Evolutionary conservation across 768 basidiomycete genomes (phyloP), one percentile per base, ranked within the genome.

Genomic region (Gautieria morchelliformis): DNA sequence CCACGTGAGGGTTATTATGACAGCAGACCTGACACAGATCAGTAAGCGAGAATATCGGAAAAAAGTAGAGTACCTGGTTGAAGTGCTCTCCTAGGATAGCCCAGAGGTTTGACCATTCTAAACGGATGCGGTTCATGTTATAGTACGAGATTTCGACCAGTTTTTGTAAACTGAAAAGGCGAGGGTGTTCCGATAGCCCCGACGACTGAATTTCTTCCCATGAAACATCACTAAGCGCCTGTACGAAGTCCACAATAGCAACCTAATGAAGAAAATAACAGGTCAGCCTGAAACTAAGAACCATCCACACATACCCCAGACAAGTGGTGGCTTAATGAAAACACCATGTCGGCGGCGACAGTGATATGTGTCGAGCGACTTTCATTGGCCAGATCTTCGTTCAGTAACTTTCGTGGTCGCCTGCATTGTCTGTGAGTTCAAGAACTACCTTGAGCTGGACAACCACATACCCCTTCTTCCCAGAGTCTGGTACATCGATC

Each of bases 121-220:
- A 73, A 70, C 96, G 90, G 66, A 99, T 98, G 49, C 96, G 87
- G 61, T 77, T 86, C 96, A 99, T 99, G 71, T 99, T 99, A 73
- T 99, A 99, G 70, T 99, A 99, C 9, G 94, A 96, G 56, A 99
- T 98, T 67, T 99, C 96, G 41, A 98, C 95, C 37, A 99, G 77
- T 72, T 98, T 99, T 70, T 97, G 94, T 57, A 99, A 72, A 70
- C 94, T 95, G 78, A 98, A 99, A 57, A 97, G 75, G 24, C 96
- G 84, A 1, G 96, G 95, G 67, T 93, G 88, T 60, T 94, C 87
- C 3, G 95, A 95, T 30, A 93, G 72, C 17, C 93, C 93, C 0
- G 96, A 98, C 0, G 93, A 94, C 69, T 96, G 93, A 39, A 99
- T 99, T 71, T 99, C 96, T 69, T 98, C 93, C 95, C 95, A 97